Percentiles rank a stretch among this genome's conserved stretches.
phyloP scores from a whole-genome alignment of 2,329 filamentous ascomycete species.

The Teratosphaeria nubilosa region DNA sequence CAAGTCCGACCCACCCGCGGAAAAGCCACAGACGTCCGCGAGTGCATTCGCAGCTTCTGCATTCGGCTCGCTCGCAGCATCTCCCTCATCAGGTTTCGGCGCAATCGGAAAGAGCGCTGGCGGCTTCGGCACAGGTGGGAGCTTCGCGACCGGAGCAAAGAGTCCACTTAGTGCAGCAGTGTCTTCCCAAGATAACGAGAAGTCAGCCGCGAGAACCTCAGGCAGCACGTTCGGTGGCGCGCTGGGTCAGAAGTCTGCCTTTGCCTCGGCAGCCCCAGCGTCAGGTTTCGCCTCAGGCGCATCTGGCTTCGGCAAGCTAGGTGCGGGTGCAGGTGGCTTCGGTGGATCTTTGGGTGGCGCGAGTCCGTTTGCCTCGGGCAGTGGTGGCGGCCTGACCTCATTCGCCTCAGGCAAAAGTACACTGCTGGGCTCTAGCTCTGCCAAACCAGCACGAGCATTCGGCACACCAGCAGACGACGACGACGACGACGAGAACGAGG shows the following conservation, averaged over 20 bases:
- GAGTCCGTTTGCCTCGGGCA: slow-evolving; percentile 27
- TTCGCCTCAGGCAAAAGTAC: slow-evolving; percentile 51
- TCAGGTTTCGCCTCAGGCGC: slow-evolving; percentile 23
- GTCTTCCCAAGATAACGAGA: slow-evolving; percentile 15
- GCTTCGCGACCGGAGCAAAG: slow-evolving; percentile 19
- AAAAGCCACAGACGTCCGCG: slow-evolving; percentile 30
- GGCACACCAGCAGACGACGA: slow-evolving; percentile 55
- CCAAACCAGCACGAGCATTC: slow-evolving; percentile 57
- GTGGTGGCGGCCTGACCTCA: slow-evolving; percentile 45
- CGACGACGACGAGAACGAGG: slow-evolving; percentile 40
- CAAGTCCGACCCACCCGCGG: slow-evolving; percentile 19
- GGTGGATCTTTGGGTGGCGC: slow-evolving; percentile 13
- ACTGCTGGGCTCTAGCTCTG: slow-evolving; percentile 39
- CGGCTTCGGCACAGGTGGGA: slow-evolving; percentile 22
- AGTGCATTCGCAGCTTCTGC: slow-evolving; percentile 43
- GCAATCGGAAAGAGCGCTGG: slow-evolving; percentile 21
- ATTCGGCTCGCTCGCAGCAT: slow-evolving; percentile 34
- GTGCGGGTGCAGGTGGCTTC: slow-evolving; percentile 1
- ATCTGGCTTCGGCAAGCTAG: slow-evolving; percentile 24
- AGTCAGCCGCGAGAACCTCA: slow-evolving; percentile 4
- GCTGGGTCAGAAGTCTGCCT: slow-evolving; percentile 25
- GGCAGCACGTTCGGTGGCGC: slow-evolving; percentile 29
- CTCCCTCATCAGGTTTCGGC: slow-evolving; percentile 29
- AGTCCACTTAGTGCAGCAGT: slow-evolving; percentile 27
- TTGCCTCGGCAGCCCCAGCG: slow-evolving; percentile 15